Evolutionary conservation across 1,284 basidiomycete species (phyloP), one percentile per base, ranked within the genome.

Genomic region (Anthracocystis setariae): DNA sequence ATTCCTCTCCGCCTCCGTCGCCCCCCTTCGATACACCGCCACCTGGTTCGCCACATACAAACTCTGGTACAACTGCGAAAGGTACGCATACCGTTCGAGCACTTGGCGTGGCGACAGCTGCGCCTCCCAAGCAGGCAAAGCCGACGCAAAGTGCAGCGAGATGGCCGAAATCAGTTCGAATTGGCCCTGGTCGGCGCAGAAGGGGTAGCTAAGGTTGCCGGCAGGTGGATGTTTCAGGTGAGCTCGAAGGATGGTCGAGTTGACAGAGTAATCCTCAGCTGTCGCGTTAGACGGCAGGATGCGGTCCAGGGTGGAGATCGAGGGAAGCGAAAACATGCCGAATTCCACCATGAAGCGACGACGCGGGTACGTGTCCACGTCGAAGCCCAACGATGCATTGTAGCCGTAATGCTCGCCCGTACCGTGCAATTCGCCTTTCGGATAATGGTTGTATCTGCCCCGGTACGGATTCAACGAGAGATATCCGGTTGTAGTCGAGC

Each of bases 251-350:
- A 87, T 86, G 0, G 86, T 87, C 0, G 87, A 88, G 78, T 89
- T 88, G 84, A 89, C 88, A 13, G 83, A 83, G 79, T 87, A 89
- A 25, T 48, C 32, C 2, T 47, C 21, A 8, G 12, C 85, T 85
- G 25, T 40, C 35, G 40, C n/a, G 84, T 13, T 5, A 2, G 35
- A 15, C 15, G 82, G 72, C 17, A 89, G 85, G 0, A 88, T 87
- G 68, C 88, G 86, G 74, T 89, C 86, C 86, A 88, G 88, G 51
- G 85, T 87, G 69, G 88, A 88, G 80, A 89, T 87, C 0, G 87
- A 89, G 0, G 88, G 88, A 85, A 89, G 87, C 0, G 88, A 88
- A 74, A 88, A 88, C 82, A 88, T 89, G 18, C 88, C 88, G 66
- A 89, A 89, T 73, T 89, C 88, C 65, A 89, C 89, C 37, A 89